A percentile compares a stretch with the other conserved stretches of the same genome.
Conservation (phyloP, 2,329 filamentous ascomycete species). For the Zymoseptoria tritici region DNA sequence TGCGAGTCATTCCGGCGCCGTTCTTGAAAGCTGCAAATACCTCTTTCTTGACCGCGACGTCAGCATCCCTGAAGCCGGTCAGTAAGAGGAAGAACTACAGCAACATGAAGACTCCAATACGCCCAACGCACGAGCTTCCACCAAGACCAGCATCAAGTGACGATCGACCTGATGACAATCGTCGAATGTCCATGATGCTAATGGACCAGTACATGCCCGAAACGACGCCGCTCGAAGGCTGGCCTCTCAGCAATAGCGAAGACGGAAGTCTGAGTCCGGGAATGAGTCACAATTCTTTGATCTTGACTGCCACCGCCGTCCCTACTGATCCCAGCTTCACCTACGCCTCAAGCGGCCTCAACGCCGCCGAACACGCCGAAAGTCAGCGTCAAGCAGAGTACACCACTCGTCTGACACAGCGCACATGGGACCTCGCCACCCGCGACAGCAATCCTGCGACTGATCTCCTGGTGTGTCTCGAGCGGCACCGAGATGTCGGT, state of each 20-base stretch:
- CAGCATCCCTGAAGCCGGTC: constrained; percentile 40
- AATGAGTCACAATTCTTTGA: constrained; percentile 18
- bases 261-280: constrained; percentile 1
- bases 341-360: constrained; percentile 26
- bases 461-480: constrained; percentile 84
- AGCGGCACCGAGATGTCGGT: constrained; percentile 82
- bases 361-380: constrained; percentile 55
- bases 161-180: constrained; percentile 26
- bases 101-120: constrained; percentile 10
- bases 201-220: constrained; percentile 43
- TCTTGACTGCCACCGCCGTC: constrained; percentile 26
- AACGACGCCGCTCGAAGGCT: constrained; percentile 26
- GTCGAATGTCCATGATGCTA: constrained; percentile 42
- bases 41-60: constrained; percentile 88
- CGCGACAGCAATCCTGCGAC: constrained; percentile 88
- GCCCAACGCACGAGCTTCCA: constrained; percentile 6
- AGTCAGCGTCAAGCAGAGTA: constrained; percentile 68
- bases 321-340: constrained; percentile 38
- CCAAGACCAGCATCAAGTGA: constrained; percentile 16
- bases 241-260: constrained; percentile 13
- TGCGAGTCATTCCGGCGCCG: constrained; percentile 81
- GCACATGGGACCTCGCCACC: constrained; percentile 90
- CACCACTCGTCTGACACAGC: constrained; percentile 78
- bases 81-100: constrained; percentile 19
- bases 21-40: constrained; percentile 92